These are phyloP conservation scores for Paracorniculantispora psalliotae DNA, from an alignment of 2,329 filamentous ascomycete genomes.

Conservation along the genomic window DNA sequence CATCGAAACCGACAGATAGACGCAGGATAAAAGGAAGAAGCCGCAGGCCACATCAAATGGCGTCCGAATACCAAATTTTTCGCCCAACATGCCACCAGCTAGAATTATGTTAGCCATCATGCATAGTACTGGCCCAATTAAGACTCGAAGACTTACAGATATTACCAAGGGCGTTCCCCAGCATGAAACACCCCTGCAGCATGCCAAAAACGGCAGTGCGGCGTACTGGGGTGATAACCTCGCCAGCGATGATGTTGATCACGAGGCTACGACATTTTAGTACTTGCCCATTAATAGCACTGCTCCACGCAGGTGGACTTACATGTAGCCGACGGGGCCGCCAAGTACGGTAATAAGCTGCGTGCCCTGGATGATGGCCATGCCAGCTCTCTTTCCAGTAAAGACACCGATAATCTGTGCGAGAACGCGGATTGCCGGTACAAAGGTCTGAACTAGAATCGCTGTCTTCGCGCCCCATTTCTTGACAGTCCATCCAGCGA, in stretches of 20 bases:
- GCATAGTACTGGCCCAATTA: neutral
- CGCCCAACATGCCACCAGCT: slow-evolving; percentile 61
- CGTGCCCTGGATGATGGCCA: slow-evolving; percentile 61
- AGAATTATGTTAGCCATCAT: neutral
- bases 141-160: slow-evolving; percentile 37
- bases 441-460: slow-evolving; percentile 57
- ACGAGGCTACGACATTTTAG: slow-evolving; percentile 40
- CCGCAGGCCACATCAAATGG: slow-evolving; percentile 61
- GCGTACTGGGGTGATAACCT: slow-evolving; percentile 54
- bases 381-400: slow-evolving; percentile 56
- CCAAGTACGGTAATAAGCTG: slow-evolving; percentile 65
- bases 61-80: slow-evolving; percentile 55
- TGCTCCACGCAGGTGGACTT: slow-evolving; percentile 12
- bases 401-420: slow-evolving; percentile 62
- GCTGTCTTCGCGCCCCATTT: slow-evolving; percentile 58
- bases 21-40: slow-evolving; percentile 44
- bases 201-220: slow-evolving; percentile 62
- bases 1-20: slow-evolving; percentile 37
- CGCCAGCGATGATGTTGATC: slow-evolving; percentile 63
- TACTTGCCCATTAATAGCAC: neutral
- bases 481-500: slow-evolving; percentile 64
- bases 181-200: slow-evolving; percentile 62
- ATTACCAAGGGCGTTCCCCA: slow-evolving; percentile 61
- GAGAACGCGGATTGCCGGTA: slow-evolving; percentile 58
- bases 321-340: slow-evolving; percentile 63